Base-by-base conservation (phyloP, 495 filamentous ascomycete species). In the Annulohypoxylon moriforme region DNA sequence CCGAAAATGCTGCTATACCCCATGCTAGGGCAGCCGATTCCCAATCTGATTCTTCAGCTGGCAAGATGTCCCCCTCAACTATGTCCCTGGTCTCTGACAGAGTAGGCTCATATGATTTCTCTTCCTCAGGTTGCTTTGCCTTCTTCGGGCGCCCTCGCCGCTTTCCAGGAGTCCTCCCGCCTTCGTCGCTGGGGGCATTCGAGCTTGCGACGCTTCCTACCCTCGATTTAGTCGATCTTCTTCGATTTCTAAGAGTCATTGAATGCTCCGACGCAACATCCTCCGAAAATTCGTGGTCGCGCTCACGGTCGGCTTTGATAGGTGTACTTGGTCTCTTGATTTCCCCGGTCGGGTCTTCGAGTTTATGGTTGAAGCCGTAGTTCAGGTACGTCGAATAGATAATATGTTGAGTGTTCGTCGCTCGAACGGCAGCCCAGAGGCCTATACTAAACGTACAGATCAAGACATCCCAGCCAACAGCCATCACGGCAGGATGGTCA, bases 351-450 rank as follows among this genome's bases (percentile, higher is more conserved):
- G 22, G 6, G 2, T 44, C 53, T 18, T 61, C 27, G 13, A 25
- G 14, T 10, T 61, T 65, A 9, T 27, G 60, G 34, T 13, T 34
- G 25, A 49, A 50, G 76, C 64, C 64, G 55, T 68, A 73, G 5
- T 31, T 52, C 1, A 76, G 76, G 2, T 73, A 58, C 7, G 66
- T 56, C 0, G 69, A 76, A 27, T 61, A 52, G 0, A 82, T 68
- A 66, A 88, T 84, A 56, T 80, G 76, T 29, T 75, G 63, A 0
- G 80, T 72, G 68, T 87, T 81, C 7, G 82, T 75, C 10, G 83
- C 80, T 11, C 86, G 77, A 5, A 84, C 77, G n/a, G 83, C 85
- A 8, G 82, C 79, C 87, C 87, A 89, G 0, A 84, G 50, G 4
- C 85, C 82, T 1, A 89, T 75, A 69, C 85, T 86, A 3, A 87